A percentile compares a stretch with the other conserved stretches of the same genome.
Evolutionary conservation across 192 early-diverging fungal species (phyloP).

Genomic region (Neocallimastix lanati): DNA sequence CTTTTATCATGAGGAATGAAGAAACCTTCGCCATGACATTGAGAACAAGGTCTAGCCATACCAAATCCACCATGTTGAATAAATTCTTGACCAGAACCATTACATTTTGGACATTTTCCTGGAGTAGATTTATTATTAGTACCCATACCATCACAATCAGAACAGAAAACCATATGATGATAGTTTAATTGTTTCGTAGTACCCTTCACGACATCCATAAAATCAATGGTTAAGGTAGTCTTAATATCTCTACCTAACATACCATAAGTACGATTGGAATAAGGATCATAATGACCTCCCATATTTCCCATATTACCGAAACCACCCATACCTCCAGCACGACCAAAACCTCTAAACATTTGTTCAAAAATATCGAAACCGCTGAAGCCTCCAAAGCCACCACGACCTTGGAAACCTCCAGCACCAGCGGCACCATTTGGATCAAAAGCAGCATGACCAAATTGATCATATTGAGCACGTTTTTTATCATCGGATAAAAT

Average conservation of each 20-base stretch:
- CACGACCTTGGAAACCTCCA: constrained; percentile 8
- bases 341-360: constrained; percentile 43
- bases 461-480: constrained; percentile 78
- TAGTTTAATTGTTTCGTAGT: constrained; percentile 42
- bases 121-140: constrained; percentile 55
- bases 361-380: constrained; percentile 57
- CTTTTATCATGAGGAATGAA: constrained; percentile 38
- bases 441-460: constrained; percentile 37
- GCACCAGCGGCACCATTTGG: constrained; percentile 11
- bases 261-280: neutral
- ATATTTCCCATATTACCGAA: constrained; percentile 11
- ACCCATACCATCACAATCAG: constrained; percentile 62
- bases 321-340: constrained; percentile 10
- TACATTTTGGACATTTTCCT: constrained; percentile 52
- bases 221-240: constrained; percentile 43
- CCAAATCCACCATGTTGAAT: constrained; percentile 80
- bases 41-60: constrained; percentile 62
- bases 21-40: constrained; percentile 69
- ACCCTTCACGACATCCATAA: constrained; percentile 85
- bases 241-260: constrained; percentile 45
- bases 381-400: constrained; percentile 30
- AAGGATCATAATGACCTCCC: constrained; percentile 6
- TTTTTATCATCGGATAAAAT: constrained; percentile 85
- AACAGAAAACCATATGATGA: constrained; percentile 48
- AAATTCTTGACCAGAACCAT: constrained; percentile 65